These are phyloP conservation scores for Solanum megistacrolobum DNA, from an alignment of 257 asterid species.

Conservation along the genomic window DNA sequence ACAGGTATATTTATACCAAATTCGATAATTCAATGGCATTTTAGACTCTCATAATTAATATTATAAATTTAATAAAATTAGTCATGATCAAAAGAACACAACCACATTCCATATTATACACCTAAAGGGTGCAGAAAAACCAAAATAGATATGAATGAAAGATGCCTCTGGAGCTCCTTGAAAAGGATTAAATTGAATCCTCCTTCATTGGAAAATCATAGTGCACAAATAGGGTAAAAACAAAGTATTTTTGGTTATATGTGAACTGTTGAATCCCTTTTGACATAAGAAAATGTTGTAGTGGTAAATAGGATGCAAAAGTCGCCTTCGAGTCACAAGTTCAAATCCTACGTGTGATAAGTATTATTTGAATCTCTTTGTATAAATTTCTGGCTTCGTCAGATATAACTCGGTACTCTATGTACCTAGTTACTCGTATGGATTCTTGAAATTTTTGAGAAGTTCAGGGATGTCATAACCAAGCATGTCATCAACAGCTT, in stretches of 20 bases:
- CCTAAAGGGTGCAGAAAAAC: background rate
- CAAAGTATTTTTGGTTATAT: background rate
- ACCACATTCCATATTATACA: background rate
- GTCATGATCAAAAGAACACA: background rate
- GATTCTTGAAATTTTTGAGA: slow-evolving; percentile 77
- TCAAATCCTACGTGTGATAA: background rate
- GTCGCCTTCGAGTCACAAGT: background rate
- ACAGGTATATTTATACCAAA: no score
- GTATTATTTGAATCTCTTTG: background rate
- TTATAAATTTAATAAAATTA: no score
- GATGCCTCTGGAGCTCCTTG: no score
- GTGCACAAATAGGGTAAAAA: background rate
- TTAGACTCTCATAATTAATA: no score
- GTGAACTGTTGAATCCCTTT: background rate
- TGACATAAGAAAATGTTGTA: background rate
- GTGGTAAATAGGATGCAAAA: background rate
- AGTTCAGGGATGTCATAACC: slow-evolving; percentile 91
- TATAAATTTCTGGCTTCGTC: background rate
- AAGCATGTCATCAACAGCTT: slow-evolving; percentile 88
- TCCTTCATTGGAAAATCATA: background rate
- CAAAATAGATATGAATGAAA: no score
- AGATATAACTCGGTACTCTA: background rate
- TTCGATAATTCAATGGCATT: background rate
- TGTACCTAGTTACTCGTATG: slow-evolving; percentile 37
- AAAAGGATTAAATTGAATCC: background rate